These are phyloP conservation scores for Sechiopsis laciniata DNA, from an alignment of 306 rosid species.

Conservation along the genomic window DNA sequence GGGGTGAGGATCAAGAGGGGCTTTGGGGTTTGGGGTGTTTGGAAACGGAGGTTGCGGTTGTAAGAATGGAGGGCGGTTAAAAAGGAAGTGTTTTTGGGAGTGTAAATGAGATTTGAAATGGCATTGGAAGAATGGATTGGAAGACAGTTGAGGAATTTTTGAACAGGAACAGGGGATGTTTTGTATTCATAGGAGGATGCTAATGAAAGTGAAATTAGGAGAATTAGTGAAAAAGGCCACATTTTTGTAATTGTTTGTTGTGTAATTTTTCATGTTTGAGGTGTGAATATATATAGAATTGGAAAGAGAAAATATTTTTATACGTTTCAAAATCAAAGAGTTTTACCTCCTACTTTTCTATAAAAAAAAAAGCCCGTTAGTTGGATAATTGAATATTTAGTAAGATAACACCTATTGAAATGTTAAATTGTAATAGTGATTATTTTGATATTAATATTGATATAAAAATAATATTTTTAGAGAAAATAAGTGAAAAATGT, in stretches of 20 bases:
- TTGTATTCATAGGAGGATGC: constrained; percentile 33
- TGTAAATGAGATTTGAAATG: constrained; percentile 29
- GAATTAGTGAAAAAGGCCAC: constrained; percentile 21
- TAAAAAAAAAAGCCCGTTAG: too few relatives aligned
- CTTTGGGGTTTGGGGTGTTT: constrained; percentile 54
- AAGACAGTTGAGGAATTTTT: constrained; percentile 46
- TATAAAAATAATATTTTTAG: too few relatives aligned
- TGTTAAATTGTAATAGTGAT: too few relatives aligned
- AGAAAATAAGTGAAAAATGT: too few relatives aligned
- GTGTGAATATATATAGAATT: background rate
- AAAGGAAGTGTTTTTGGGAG: constrained; percentile 41
- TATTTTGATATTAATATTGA: too few relatives aligned
- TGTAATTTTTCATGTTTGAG: background rate
- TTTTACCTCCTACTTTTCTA: too few relatives aligned
- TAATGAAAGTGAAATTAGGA: constrained; percentile 27
- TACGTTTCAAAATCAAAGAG: too few relatives aligned
- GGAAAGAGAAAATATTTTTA: background rate
- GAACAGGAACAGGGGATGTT: background rate
- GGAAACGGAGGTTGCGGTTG: constrained; percentile 63
- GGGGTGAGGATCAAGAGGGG: constrained; percentile 61
- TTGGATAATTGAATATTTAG: too few relatives aligned
- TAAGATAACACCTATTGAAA: too few relatives aligned
- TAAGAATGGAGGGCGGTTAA: constrained; percentile 52
- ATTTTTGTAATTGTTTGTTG: background rate
- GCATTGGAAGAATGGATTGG: constrained; percentile 24